Conservation (phyloP, 2,329 filamentous ascomycete species). For the Scopulariopsis brevicaulis region DNA sequence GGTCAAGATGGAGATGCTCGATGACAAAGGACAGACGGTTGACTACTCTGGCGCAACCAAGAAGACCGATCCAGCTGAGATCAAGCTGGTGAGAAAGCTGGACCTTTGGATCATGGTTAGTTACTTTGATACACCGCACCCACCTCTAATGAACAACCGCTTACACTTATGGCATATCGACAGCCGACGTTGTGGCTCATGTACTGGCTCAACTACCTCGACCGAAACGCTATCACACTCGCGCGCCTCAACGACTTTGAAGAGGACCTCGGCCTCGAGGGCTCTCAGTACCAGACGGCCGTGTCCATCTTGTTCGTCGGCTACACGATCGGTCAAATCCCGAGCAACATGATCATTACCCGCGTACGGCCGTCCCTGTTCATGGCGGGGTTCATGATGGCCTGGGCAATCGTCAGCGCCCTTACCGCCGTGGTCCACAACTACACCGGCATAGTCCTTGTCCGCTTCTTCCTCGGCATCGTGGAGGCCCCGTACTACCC, state of each 20-base stretch:
- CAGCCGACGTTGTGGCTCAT: constrained; percentile 9
- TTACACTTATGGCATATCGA: neutral
- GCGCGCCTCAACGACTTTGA: constrained; percentile 33
- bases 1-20: neutral
- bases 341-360: constrained; percentile 31
- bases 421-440: constrained; percentile 23
- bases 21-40: neutral
- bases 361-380: constrained; percentile 26
- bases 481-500: constrained; percentile 21
- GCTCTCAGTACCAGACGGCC: constrained; percentile 40
- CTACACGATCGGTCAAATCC: constrained; percentile 28
- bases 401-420: constrained; percentile 25
- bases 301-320: constrained; percentile 28
- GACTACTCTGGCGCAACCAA: neutral
- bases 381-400: constrained; percentile 26
- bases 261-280: constrained; percentile 36
- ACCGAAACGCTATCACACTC: constrained; percentile 33
- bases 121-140: neutral
- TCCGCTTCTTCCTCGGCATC: constrained; percentile 26
- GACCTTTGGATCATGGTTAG: constrained; percentile 1
- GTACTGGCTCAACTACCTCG: constrained; percentile 31
- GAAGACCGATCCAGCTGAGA: neutral
- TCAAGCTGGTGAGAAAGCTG: constrained; percentile 4
- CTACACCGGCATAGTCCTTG: constrained; percentile 20
- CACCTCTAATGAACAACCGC: neutral